Conservation (phyloP, 148 eudicot species). For the Rhododendron ovatum region DNA sequence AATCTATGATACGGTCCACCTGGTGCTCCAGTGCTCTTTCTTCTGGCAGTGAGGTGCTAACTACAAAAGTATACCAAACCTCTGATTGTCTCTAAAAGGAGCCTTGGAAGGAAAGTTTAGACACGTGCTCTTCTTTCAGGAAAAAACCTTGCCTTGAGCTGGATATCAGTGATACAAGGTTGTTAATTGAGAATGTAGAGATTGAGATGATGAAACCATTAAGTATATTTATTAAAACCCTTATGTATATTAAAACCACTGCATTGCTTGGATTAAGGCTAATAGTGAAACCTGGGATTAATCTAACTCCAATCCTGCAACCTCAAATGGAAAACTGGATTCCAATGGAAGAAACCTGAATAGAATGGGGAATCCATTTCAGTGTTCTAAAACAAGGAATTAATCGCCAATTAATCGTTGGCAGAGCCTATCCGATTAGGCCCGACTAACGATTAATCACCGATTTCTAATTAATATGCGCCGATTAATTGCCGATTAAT, state of each 20-base stretch:
- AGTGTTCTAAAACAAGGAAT: no score
- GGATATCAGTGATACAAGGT: background rate
- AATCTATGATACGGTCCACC: background rate
- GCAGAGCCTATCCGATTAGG: no score
- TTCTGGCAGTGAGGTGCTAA: background rate
- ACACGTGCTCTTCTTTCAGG: background rate
- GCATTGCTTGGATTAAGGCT: background rate
- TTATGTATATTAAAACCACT: background rate
- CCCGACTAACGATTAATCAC: no score
- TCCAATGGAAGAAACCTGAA: background rate
- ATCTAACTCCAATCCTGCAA: background rate
- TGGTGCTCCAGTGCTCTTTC: background rate
- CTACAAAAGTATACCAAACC: background rate
- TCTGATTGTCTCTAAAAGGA: background rate
- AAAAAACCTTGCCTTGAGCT: background rate
- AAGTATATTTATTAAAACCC: background rate
- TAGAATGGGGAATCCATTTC: background rate
- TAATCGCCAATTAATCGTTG: no score
- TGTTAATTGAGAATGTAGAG: background rate
- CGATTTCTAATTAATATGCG: no score
- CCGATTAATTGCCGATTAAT: no score
- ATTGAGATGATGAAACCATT: background rate
- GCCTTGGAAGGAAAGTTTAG: background rate
- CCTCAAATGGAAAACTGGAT: background rate
- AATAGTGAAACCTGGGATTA: background rate